These are phyloP conservation scores for Boletus tylopilopsis DNA, from an alignment of 768 basidiomycete genomes.

Conservation along the genomic window DNA sequence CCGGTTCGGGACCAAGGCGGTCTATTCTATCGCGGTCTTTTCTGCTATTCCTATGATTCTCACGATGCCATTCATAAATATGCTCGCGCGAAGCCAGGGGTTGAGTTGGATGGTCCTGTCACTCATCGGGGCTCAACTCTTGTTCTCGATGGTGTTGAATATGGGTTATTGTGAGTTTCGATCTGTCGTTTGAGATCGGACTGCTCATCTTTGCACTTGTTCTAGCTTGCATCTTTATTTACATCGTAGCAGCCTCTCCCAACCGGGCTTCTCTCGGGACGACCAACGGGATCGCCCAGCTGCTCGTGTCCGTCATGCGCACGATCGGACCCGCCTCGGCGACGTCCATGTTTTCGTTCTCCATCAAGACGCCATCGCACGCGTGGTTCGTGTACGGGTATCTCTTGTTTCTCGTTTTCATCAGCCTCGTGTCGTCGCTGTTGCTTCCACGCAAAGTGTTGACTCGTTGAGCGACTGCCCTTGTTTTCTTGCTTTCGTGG, in stretches of 20 bases:
- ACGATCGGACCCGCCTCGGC: slow-evolving; percentile 53
- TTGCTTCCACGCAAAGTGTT: slow-evolving; percentile 28
- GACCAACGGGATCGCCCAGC: slow-evolving; percentile 62
- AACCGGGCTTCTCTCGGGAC: slow-evolving; percentile 65
- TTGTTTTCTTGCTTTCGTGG: too few species aligned
- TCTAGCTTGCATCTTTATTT: slow-evolving; percentile 72
- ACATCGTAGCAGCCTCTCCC: slow-evolving; percentile 62
- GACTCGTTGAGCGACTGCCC: too few species aligned
- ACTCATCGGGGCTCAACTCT: too few species aligned
- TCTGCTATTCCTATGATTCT: slow-evolving; percentile 50
- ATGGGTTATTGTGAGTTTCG: too few species aligned
- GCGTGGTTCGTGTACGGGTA: slow-evolving; percentile 31
- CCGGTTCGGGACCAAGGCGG: slow-evolving; percentile 55
- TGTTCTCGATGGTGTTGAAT: too few species aligned
- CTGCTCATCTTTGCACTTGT: too few species aligned
- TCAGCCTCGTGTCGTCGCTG: slow-evolving; percentile 17
- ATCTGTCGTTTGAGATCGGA: too few species aligned
- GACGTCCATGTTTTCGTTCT: slow-evolving; percentile 66
- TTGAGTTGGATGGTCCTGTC: too few species aligned
- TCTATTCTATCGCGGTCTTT: slow-evolving; percentile 52
- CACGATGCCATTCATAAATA: slow-evolving; percentile 58
- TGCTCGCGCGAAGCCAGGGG: too few species aligned
- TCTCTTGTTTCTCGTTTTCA: slow-evolving; percentile 14
- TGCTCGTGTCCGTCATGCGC: slow-evolving; percentile 38
- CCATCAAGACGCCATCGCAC: slow-evolving; percentile 39